Conservation (phyloP, 768 basidiomycete species). For the Hypsizygus marmoreus region DNA sequence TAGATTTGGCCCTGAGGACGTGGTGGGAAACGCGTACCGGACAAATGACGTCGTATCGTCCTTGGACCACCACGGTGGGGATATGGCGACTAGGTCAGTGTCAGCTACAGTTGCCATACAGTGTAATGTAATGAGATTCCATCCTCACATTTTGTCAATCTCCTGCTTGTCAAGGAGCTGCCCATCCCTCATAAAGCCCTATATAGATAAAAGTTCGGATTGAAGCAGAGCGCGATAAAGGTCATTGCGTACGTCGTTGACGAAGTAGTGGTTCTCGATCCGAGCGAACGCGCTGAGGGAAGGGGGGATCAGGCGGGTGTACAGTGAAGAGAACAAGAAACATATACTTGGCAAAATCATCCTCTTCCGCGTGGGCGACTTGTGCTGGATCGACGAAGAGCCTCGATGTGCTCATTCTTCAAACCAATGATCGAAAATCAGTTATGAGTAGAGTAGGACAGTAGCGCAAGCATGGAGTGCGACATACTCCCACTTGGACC, state of each 20-base stretch:
- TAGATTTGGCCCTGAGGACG: background rate
- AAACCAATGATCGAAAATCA: background rate
- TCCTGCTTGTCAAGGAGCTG: constrained; percentile 82
- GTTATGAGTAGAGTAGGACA: background rate
- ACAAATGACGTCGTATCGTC: constrained; percentile 88
- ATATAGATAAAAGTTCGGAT: background rate
- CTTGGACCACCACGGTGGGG: constrained; percentile 80
- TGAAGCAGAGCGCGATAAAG: background rate
- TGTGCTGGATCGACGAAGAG: constrained; percentile 69
- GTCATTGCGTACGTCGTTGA: constrained; percentile 60
- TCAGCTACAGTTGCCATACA: background rate
- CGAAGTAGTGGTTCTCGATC: constrained; percentile 91
- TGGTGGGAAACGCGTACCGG: constrained; percentile 48
- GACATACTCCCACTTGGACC: constrained; percentile 92
- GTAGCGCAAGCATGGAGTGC: background rate
- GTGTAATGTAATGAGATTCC: background rate
- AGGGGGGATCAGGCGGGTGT: background rate
- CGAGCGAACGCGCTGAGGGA: constrained; percentile 74
- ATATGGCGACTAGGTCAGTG: constrained; percentile 72
- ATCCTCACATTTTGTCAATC: constrained; percentile 86
- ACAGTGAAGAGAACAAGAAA: constrained; percentile 3
- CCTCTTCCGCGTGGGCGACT: constrained; percentile 68
- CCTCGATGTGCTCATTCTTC: constrained; percentile 82
- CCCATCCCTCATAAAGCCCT: constrained; percentile 89
- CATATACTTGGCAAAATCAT: constrained; percentile 74